Evolutionary conservation across 208 protist species (phyloP).

Genomic region (Trypanosoma scelopori): DNA sequence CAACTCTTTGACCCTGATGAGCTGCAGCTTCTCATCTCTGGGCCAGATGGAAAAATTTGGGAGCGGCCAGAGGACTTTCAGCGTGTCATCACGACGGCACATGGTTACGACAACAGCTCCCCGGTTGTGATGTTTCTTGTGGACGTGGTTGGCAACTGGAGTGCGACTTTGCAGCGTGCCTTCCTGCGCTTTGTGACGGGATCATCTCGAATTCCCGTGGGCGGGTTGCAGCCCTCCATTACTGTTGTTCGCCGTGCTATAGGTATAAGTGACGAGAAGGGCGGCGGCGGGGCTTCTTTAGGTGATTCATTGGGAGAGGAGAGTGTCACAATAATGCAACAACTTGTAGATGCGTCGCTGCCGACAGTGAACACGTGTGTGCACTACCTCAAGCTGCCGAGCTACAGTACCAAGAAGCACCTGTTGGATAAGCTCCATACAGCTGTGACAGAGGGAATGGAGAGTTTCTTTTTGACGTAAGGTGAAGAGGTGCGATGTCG

Average conservation of each 20-base stretch:
- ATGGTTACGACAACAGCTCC: conserved; percentile 64
- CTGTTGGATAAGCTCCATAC: conserved; percentile 59
- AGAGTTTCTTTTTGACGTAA: conserved; percentile 73
- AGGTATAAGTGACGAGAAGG: background rate
- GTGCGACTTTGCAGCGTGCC: conserved; percentile 48
- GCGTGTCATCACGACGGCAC: conserved; percentile 40
- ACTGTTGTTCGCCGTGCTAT: conserved; percentile 76
- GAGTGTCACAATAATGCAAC: background rate
- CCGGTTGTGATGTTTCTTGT: conserved; percentile 54
- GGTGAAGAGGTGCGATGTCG: background rate
- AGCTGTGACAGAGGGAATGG: conserved; percentile 73
- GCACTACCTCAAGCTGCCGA: conserved; percentile 94
- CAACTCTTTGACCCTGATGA: conserved; percentile 59
- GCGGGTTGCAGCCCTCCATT: conserved; percentile 61
- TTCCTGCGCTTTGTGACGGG: conserved; percentile 87
- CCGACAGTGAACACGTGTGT: conserved; percentile 97
- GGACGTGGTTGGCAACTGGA: conserved; percentile 62
- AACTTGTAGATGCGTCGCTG: conserved; percentile 48
- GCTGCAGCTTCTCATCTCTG: conserved; percentile 54
- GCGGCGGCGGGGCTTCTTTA: background rate
- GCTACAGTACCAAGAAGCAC: conserved; percentile 82
- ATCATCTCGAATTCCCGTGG: conserved; percentile 52
- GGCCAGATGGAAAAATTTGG: conserved; percentile 60
- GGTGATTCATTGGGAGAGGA: background rate
- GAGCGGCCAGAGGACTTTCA: conserved; percentile 44